phyloP scores from a whole-genome alignment of 306 rosid genomes.

The Dalbergia cochinchinensis region DNA sequence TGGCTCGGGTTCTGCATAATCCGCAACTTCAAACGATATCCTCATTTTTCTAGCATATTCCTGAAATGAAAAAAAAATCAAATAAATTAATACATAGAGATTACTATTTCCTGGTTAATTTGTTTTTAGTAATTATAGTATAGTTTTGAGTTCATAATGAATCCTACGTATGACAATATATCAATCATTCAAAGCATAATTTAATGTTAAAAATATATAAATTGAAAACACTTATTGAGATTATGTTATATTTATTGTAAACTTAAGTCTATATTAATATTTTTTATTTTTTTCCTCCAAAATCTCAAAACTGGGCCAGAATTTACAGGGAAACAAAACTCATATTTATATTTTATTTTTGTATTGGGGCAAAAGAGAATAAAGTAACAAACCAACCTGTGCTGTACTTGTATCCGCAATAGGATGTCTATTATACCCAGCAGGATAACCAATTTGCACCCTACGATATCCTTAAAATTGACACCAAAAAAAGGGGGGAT shows the following conservation, averaged over 20 bases:
- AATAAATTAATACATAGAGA: background rate
- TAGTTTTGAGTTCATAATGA: too few relatives aligned
- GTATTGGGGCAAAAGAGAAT: background rate
- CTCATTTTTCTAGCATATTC: conserved; percentile 40
- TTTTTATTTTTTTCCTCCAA: background rate
- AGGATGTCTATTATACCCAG: conserved; percentile 9
- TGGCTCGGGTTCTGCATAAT: conserved; percentile 78
- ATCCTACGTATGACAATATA: too few relatives aligned
- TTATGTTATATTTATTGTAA: too few relatives aligned
- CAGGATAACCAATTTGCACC: background rate
- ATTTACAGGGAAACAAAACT: background rate
- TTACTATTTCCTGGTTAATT: background rate
- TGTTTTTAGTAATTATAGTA: too few relatives aligned
- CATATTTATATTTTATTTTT: background rate
- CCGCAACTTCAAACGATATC: conserved; percentile 53
- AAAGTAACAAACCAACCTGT: conserved; percentile 50
- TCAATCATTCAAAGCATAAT: too few relatives aligned
- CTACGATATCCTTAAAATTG: conserved; percentile 63
- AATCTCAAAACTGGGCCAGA: background rate
- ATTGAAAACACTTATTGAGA: too few relatives aligned
- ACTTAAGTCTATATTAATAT: too few relatives aligned
- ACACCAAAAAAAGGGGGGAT: background rate
- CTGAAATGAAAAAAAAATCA: conserved; percentile 48
- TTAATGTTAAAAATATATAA: too few relatives aligned
- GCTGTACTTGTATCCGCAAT: background rate